A percentile compares a stretch with the other conserved stretches of the same genome.
phyloP scores from a whole-genome alignment of 139 green algal species.

The Coelastrella sp. region DNA sequence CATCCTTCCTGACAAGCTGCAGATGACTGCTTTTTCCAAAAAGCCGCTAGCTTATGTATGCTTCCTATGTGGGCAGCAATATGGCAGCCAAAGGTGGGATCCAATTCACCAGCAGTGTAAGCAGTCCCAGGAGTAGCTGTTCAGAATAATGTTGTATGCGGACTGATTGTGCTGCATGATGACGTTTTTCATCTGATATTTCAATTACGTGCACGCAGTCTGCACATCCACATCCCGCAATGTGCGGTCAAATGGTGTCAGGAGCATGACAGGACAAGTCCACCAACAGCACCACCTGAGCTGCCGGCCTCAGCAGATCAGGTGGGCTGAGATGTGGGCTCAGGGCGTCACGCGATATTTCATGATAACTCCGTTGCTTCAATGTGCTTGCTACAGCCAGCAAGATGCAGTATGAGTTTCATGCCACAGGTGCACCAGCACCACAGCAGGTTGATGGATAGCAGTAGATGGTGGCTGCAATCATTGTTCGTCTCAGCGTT shows the following conservation, averaged over 20 bases:
- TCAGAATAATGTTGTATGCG: too few species aligned
- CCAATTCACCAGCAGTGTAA: too few species aligned
- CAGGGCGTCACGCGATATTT: too few species aligned
- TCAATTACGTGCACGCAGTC: neutral
- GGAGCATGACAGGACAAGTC: neutral
- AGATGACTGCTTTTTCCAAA: neutral
- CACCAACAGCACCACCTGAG: conserved; percentile 7
- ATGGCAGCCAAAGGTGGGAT: conserved; percentile 22
- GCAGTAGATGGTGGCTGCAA: too few species aligned
- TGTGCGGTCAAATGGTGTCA: conserved; percentile 36
- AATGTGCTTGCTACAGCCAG: neutral
- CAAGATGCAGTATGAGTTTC: neutral
- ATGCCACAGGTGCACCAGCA: too few species aligned
- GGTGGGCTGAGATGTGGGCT: neutral
- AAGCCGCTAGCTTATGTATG: conserved; percentile 7
- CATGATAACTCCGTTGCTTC: neutral
- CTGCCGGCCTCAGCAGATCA: neutral
- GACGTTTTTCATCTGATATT: neutral
- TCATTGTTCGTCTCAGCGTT: too few species aligned
- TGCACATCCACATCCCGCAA: conserved; percentile 28
- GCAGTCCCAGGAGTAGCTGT: too few species aligned
- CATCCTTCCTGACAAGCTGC: too few species aligned
- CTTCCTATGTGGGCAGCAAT: conserved; percentile 19
- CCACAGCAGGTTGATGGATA: too few species aligned
- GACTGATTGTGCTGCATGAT: too few species aligned